Evolutionary conservation across 768 basidiomycete genomes (phyloP).

Genomic region (Leccinum ochraceum): DNA sequence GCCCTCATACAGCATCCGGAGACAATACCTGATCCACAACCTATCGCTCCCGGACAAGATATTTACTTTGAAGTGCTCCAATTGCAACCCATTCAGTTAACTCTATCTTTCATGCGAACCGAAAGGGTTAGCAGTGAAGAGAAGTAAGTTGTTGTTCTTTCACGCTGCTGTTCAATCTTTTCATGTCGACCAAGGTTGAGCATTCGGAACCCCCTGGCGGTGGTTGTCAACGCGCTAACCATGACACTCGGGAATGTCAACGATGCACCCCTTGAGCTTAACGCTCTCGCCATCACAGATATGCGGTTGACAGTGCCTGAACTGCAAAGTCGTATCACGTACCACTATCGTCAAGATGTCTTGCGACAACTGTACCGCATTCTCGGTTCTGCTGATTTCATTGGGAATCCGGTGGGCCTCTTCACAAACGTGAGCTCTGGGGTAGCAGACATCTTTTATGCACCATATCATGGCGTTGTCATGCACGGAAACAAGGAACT

Average conservation of each 20-base stretch:
- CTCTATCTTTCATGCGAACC: conserved; percentile 96
- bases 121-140: conserved; percentile 92
- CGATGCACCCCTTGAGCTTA: conserved; percentile 91
- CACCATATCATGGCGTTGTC: conserved; percentile 95
- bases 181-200: conserved; percentile 49
- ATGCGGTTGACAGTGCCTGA: conserved; percentile 87
- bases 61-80: conserved; percentile 96
- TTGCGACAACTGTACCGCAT: conserved; percentile 94
- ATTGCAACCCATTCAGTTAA: conserved; percentile 89
- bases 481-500: conserved; percentile 95
- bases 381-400: conserved; percentile 97
- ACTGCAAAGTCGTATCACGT: conserved; percentile 77
- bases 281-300: conserved; percentile 92
- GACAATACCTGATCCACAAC: conserved; percentile 69
- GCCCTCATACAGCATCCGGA: conserved; percentile 70
- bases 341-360: conserved; percentile 94
- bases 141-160: conserved; percentile 58
- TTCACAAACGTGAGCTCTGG: conserved; percentile 99
- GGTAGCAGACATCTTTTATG: conserved; percentile 97
- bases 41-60: conserved; percentile 67
- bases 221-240: conserved; percentile 90
- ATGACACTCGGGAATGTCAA: conserved; percentile 98
- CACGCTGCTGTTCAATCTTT: conserved; percentile 1
- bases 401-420: conserved; percentile 92
- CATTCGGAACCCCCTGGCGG: conserved; percentile 87